These are phyloP conservation scores for Candolleomyces efflorescens DNA, from an alignment of 768 basidiomycete species.

Conservation along the genomic window DNA sequence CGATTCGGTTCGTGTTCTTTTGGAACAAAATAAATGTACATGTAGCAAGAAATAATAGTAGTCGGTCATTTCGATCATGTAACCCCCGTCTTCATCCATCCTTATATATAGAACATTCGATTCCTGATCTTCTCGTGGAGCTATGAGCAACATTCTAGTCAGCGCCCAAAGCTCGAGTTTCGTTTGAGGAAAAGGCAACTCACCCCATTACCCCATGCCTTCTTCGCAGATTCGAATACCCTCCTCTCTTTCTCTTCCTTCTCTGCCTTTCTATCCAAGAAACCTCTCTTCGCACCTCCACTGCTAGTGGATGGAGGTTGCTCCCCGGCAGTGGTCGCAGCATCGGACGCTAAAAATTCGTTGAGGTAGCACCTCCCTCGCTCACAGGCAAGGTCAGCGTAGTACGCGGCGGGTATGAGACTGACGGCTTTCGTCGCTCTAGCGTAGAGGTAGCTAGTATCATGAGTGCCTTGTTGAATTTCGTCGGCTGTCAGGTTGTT, in stretches of 20 bases:
- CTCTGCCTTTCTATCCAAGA: conserved; percentile 21
- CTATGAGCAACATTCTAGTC: conserved; percentile 16
- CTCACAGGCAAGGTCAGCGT: conserved; percentile 81
- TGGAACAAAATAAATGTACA: neutral
- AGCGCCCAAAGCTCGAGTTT: neutral
- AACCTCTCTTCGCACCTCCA: neutral
- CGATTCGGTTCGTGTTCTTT: neutral
- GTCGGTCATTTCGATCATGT: neutral
- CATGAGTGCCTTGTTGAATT: conserved; percentile 69
- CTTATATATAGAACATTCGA: conserved; percentile 76
- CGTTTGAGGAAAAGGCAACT: conserved; percentile 14
- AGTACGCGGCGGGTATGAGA: conserved; percentile 75
- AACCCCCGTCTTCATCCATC: neutral
- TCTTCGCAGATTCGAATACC: conserved; percentile 42
- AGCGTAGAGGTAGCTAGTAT: conserved; percentile 70
- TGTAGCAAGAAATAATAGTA: neutral
- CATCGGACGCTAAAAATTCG: conserved; percentile 57
- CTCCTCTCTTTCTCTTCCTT: conserved; percentile 33
- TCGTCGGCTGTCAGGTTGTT: conserved; percentile 62
- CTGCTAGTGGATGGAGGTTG: conserved; percentile 6
- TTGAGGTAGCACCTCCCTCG: conserved; percentile 74
- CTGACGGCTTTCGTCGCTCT: conserved; percentile 84
- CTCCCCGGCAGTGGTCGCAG: conserved; percentile 27
- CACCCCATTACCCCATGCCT: conserved; percentile 52
- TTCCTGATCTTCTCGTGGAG: conserved; percentile 53